Conservation (phyloP, 345 rosid species). For the Hibiscus mutabilis region DNA sequence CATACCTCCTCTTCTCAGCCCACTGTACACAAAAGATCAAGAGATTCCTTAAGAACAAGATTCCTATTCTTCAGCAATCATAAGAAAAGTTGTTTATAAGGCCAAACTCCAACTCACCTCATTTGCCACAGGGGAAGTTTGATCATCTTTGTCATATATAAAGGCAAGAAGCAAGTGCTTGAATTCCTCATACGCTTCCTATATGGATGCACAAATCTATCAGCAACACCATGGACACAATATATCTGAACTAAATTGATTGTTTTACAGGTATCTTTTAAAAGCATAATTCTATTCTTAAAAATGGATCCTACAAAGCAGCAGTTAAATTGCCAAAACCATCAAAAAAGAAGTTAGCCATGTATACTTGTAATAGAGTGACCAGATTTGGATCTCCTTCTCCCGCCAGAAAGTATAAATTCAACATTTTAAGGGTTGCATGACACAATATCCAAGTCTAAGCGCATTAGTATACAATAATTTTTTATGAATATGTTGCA, state of each 20-base stretch:
- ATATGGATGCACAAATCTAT: slow-evolving; percentile 25
- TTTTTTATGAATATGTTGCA: background rate
- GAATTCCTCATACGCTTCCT: slow-evolving; percentile 99
- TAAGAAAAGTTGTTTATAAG: background rate
- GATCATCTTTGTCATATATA: slow-evolving; percentile 73
- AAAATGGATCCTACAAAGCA: background rate
- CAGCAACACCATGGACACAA: slow-evolving; percentile 19
- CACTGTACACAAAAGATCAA: slow-evolving; percentile 46
- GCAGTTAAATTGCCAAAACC: background rate
- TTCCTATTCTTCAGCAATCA: background rate
- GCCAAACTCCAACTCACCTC: slow-evolving; percentile 43
- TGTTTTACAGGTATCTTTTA: background rate
- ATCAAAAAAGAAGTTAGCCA: background rate
- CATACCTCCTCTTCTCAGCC: slow-evolving; percentile 83
- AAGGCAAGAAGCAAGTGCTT: slow-evolving; percentile 92
- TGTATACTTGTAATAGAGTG: too few relatives aligned
- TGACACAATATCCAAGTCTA: background rate
- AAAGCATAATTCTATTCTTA: background rate
- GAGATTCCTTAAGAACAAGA: background rate
- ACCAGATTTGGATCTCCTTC: background rate
- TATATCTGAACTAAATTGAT: background rate
- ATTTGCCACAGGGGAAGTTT: slow-evolving; percentile 74
- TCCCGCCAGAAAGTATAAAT: too few relatives aligned
- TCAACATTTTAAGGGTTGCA: too few relatives aligned
- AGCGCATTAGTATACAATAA: background rate